A percentile compares a stretch with the other conserved stretches of the same genome.
These are phyloP conservation scores for Dimargaris cristalligena DNA, from an alignment of 192 early-diverging fungal species.

Conservation along the genomic window DNA sequence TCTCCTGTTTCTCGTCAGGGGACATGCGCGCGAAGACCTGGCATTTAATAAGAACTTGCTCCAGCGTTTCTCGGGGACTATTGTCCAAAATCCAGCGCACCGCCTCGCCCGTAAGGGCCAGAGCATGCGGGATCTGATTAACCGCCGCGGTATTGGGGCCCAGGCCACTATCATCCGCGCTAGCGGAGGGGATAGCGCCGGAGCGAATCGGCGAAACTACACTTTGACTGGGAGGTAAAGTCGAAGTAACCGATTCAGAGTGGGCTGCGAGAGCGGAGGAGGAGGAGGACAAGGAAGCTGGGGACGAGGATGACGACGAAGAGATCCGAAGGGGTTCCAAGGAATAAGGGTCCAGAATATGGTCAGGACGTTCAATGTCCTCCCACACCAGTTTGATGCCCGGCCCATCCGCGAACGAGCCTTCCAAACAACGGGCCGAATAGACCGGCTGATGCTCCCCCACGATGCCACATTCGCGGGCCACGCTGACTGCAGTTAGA, in stretches of 20 bases:
- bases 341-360: conserved; percentile 35
- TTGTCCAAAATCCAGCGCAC: conserved; percentile 90
- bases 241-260: too few species aligned
- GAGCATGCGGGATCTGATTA: conserved; percentile 40
- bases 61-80: conserved; percentile 33
- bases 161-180: neutral
- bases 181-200: too few species aligned
- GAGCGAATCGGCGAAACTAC: neutral
- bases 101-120: conserved; percentile 92
- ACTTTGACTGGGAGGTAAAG: conserved; percentile 14
- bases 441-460: neutral
- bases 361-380: conserved; percentile 35
- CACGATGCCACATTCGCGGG: conserved; percentile 83
- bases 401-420: neutral
- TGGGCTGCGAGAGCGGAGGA: too few species aligned
- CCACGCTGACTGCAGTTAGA: conserved; percentile 86
- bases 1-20: conserved; percentile 91
- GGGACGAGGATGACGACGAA: conserved; percentile 21
- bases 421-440: neutral
- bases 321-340: conserved; percentile 24
- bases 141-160: conserved; percentile 13
- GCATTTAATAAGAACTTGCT: conserved; percentile 73
- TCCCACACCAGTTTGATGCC: conserved; percentile 18
- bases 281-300: conserved; percentile 47
- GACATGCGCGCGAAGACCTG: conserved; percentile 96